phyloP scores from a whole-genome alignment of 2,329 filamentous ascomycete species.

The Xylariales sp. region DNA sequence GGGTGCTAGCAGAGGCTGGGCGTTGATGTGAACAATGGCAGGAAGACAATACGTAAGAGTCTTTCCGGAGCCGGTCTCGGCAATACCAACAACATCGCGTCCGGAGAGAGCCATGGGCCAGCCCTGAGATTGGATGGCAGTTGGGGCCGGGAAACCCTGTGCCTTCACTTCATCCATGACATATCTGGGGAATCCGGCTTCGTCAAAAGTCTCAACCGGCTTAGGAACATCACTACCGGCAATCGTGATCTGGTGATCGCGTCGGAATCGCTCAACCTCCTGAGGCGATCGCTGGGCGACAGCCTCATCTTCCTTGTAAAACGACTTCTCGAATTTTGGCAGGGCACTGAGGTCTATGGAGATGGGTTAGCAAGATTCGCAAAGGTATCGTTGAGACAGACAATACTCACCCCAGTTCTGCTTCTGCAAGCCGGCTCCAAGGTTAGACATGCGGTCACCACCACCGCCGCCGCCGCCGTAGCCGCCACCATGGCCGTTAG shows the following conservation, averaged over 20 bases:
- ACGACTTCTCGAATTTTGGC: conserved; percentile 98
- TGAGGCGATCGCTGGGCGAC: conserved; percentile 69
- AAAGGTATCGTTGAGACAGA: too few species aligned
- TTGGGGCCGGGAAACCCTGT: conserved; percentile 90
- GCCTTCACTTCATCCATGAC: conserved; percentile 99
- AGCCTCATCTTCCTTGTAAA: conserved; percentile 91
- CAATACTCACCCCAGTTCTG: conserved; percentile 84
- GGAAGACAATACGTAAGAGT: conserved; percentile 97
- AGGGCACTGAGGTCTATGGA: conserved; percentile 65
- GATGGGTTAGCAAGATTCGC: conserved; percentile 18
- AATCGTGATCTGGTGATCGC: conserved; percentile 78
- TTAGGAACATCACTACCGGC: conserved; percentile 79
- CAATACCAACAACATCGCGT: conserved; percentile 97
- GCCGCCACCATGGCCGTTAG: conserved; percentile 40
- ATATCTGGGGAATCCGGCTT: conserved; percentile 94
- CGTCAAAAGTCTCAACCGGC: conserved; percentile 94
- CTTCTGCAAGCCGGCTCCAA: conserved; percentile 81
- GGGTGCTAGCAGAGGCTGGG: conserved; percentile 89
- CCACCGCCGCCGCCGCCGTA: conserved; percentile 54
- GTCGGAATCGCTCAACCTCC: conserved; percentile 86
- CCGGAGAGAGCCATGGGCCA: conserved; percentile 99
- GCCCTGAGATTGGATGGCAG: conserved; percentile 94
- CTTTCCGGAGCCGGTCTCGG: conserved; percentile 98
- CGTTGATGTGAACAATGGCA: conserved; percentile 98
- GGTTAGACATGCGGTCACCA: conserved; percentile 90